A percentile compares a stretch with the other conserved stretches of the same genome.
phyloP scores from a whole-genome alignment of 352 stramenopile genomes.

The Phytophthora chlamydospora region DNA sequence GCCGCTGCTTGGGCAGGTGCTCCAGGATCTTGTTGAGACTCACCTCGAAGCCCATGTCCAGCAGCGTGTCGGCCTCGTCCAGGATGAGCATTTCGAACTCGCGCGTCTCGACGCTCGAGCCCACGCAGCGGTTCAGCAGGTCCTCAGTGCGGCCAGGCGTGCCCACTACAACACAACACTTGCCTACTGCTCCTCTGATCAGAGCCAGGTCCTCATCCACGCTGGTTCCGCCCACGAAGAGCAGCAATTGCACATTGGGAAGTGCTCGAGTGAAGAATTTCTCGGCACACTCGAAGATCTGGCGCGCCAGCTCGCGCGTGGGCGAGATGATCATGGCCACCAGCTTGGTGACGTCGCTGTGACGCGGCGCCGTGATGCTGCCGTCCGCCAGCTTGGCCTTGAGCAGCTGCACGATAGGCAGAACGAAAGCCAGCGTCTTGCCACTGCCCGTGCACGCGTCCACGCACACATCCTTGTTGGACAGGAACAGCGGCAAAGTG shows the following conservation, averaged over 20 bases:
- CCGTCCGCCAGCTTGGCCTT: constrained; percentile 65
- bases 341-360: constrained; percentile 65
- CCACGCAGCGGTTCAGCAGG: constrained; percentile 86
- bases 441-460: constrained; percentile 95
- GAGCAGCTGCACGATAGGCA: constrained; percentile 94
- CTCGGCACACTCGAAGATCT: constrained; percentile 81
- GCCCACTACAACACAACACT: constrained; percentile 79
- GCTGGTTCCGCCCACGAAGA: constrained; percentile 92
- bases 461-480: constrained; percentile 94
- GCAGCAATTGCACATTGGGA: constrained; percentile 70
- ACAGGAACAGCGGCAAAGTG: constrained; percentile 91
- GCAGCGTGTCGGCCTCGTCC: constrained; percentile 99
- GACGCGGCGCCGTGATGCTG: constrained; percentile 59
- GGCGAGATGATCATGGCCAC: constrained; percentile 88
- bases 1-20: constrained; percentile 96
- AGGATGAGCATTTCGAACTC: constrained; percentile 98
- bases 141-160: constrained; percentile 88
- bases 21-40: constrained; percentile 96
- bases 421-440: constrained; percentile 95
- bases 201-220: constrained; percentile 85
- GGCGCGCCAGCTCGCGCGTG: constrained; percentile 87
- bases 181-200: constrained; percentile 60
- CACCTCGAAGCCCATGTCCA: constrained; percentile 98
- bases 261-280: constrained; percentile 71
- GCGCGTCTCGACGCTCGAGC: constrained; percentile 81